Conservation (phyloP, 768 basidiomycete species). For the Lactarius deliciosus region DNA sequence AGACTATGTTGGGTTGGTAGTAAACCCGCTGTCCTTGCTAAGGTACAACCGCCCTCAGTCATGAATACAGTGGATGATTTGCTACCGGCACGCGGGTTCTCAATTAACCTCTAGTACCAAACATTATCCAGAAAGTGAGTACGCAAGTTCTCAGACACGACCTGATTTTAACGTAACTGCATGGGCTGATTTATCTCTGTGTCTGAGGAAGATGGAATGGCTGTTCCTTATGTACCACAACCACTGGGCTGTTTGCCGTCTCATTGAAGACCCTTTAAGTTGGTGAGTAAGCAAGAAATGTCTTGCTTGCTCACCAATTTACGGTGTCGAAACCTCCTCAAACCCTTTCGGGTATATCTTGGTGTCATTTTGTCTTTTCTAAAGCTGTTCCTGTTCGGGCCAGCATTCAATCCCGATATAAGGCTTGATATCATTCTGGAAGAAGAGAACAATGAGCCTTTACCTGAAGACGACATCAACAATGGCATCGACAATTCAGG, state of each 20-base stretch:
- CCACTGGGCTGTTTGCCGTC: not conserved
- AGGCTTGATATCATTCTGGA: not conserved
- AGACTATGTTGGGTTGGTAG: not conserved
- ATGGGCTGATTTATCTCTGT: not conserved
- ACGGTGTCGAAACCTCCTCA: not conserved
- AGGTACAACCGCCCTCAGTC: not conserved
- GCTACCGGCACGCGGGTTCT: not conserved
- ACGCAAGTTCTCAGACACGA: no score
- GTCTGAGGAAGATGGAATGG: constrained; percentile 9
- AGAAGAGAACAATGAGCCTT: not conserved
- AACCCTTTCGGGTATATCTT: not conserved
- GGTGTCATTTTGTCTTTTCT: not conserved
- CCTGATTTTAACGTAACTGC: not conserved
- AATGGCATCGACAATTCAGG: no score
- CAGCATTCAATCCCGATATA: not conserved
- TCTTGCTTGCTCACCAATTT: not conserved
- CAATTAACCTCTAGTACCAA: not conserved
- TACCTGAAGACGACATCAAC: not conserved
- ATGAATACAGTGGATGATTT: not conserved
- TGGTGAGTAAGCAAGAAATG: no score
- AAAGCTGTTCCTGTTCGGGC: not conserved
- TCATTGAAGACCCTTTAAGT: not conserved
- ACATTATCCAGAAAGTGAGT: constrained; percentile 5
- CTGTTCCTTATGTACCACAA: not conserved
- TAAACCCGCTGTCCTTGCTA: not conserved